phyloP scores from a whole-genome alignment of 2,329 filamentous ascomycete species.

The Catunica adiposa region DNA sequence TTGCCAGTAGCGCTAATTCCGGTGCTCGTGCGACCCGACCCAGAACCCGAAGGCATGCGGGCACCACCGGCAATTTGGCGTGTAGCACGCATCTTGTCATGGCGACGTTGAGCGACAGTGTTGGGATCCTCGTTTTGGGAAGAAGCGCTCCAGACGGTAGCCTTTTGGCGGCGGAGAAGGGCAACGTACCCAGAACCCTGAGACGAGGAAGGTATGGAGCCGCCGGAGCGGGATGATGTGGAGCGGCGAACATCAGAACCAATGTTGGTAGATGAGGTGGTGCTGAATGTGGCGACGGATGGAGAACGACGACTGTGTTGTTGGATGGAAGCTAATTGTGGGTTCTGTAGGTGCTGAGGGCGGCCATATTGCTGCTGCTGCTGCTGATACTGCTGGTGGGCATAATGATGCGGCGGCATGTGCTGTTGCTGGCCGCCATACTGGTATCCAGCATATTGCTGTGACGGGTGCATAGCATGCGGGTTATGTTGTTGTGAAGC shows the following conservation, averaged over 20 bases:
- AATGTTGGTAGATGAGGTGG: conserved; percentile 47
- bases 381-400: conserved; percentile 5
- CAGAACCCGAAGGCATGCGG: conserved; percentile 24
- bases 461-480: conserved; percentile 8
- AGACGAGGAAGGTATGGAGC: conserved; percentile 23
- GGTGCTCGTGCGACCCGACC: conserved; percentile 41
- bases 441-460: conserved; percentile 3
- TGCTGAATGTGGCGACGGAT: conserved; percentile 52
- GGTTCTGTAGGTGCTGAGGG: conserved; percentile 18
- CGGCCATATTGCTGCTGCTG: conserved; percentile 10
- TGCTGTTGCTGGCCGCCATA: conserved; percentile 7
- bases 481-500: not conserved
- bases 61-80: conserved; percentile 60
- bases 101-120: conserved; percentile 63
- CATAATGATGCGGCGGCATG: too few relatives aligned
- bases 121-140: conserved; percentile 83
- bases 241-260: conserved; percentile 52
- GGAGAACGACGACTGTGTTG: conserved; percentile 40
- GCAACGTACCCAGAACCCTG: conserved; percentile 69
- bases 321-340: conserved; percentile 16
- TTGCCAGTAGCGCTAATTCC: conserved; percentile 44
- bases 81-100: conserved; percentile 72
- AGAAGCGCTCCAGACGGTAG: conserved; percentile 94
- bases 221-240: conserved; percentile 60
- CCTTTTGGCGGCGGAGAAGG: conserved; percentile 90